Evolutionary conservation across 2,329 filamentous ascomycete species (phyloP).

Genomic region (Xylaria sp.): DNA sequence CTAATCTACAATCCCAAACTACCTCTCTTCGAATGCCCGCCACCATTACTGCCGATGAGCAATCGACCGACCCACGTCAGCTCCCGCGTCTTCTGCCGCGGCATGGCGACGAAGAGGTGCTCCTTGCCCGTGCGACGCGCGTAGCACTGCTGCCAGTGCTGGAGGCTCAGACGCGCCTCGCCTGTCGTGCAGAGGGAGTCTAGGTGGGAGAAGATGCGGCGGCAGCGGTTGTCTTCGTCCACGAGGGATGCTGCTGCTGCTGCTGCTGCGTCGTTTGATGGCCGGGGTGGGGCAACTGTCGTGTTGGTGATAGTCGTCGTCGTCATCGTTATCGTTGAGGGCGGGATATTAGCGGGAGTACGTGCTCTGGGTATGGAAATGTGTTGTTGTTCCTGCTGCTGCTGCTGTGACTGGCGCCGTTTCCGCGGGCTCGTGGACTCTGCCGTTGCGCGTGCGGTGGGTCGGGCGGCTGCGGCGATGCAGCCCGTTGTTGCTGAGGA

Average conservation of each 20-base stretch:
- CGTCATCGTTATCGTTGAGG: not conserved
- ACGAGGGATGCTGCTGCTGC: slow-evolving; percentile 34
- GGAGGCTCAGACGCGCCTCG: slow-evolving; percentile 61
- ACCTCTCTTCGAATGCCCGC: slow-evolving; percentile 27
- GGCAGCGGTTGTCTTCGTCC: slow-evolving; percentile 58
- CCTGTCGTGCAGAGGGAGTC: slow-evolving; percentile 59
- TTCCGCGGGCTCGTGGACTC: slow-evolving; percentile 20
- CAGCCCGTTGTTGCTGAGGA: slow-evolving; percentile 38
- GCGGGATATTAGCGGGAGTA: not conserved
- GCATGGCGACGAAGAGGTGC: slow-evolving; percentile 53
- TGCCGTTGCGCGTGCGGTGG: not conserved
- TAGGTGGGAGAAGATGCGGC: slow-evolving; percentile 60
- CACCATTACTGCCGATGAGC: slow-evolving; percentile 37
- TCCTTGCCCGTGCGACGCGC: slow-evolving; percentile 56
- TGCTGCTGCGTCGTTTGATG: slow-evolving; percentile 5
- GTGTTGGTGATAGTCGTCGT: slow-evolving; percentile 2
- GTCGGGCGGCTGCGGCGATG: slow-evolving; percentile 12
- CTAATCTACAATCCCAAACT: slow-evolving; percentile 20
- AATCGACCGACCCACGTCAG: slow-evolving; percentile 47
- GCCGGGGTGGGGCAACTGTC: not conserved
- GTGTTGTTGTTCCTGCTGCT: not conserved
- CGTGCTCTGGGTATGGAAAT: not conserved
- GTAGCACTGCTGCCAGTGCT: slow-evolving; percentile 62
- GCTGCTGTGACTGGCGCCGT: too few species aligned
- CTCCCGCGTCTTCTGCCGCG: slow-evolving; percentile 34